These are phyloP conservation scores for Poteriospumella lacustris DNA, from an alignment of 108 stramenopile species.

Conservation along the genomic window DNA sequence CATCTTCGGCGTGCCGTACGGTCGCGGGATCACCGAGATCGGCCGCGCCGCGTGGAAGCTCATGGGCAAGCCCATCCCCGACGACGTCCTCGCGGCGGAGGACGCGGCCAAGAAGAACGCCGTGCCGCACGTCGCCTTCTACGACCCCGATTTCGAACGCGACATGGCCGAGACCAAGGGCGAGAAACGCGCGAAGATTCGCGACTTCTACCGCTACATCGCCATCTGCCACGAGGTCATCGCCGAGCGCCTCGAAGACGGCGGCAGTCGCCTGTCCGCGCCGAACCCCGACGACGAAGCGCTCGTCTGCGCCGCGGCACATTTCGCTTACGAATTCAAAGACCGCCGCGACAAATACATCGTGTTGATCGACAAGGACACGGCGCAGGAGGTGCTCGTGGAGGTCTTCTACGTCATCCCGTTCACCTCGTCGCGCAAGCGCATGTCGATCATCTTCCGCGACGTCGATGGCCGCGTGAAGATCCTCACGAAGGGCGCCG, in stretches of 20 bases:
- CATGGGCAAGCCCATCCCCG: conserved; percentile 7
- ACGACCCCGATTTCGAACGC: conserved; percentile 31
- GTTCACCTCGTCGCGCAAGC: conserved; percentile 59
- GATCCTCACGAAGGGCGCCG: conserved; percentile 20
- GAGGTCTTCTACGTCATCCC: conserved; percentile 48
- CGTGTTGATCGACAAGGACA: background rate
- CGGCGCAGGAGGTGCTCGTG: conserved; percentile 39
- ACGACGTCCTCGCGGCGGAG: background rate
- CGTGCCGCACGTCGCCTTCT: conserved; percentile 42
- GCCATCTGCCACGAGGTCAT: conserved; percentile 49
- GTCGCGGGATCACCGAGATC: conserved; percentile 43
- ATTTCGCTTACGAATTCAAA: background rate
- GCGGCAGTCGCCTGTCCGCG: conserved; percentile 26
- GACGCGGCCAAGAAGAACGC: background rate
- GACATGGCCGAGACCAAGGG: background rate
- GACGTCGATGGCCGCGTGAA: background rate
- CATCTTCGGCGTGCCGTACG: conserved; percentile 29
- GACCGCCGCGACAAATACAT: conserved; percentile 27
- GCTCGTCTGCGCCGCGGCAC: conserved; percentile 13
- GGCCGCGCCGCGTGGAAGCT: conserved; percentile 32
- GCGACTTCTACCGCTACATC: conserved; percentile 41
- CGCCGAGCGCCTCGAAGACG: conserved; percentile 6
- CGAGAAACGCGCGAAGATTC: conserved; percentile 21
- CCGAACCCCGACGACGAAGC: conserved; percentile 27
- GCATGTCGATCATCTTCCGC: conserved; percentile 53